Base-by-base conservation (phyloP, 768 basidiomycete genomes). In the Psilocybe cubensis region DNA sequence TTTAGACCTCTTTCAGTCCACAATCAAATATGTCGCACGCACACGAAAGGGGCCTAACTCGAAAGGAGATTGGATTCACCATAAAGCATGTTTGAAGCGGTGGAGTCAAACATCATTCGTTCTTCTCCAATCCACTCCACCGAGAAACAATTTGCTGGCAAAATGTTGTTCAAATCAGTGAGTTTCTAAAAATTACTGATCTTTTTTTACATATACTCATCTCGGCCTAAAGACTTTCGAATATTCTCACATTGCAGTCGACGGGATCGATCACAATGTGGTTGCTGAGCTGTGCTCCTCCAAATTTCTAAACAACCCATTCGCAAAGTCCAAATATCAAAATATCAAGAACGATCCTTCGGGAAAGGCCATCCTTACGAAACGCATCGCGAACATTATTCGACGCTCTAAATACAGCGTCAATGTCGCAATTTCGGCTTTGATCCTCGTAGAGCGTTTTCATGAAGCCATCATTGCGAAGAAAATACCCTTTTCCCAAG, bases 201-300 rank as follows among this genome's bases (percentile, higher is more conserved):
- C 3, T 35, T 25, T 44, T 44, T 57, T 48, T 33, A 43, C 45
- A 35, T 28, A 51, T 23, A n/a, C 18, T 50, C 28, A 49, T 33
- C 43, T n/a, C 20, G 23, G 42, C 10, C 41, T 51, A 42, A 35
- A 59, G 58, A 42, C 50, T 23, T 62, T 54, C 20, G 59, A 65
- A 27, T 62, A 62, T 33, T 62, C 64, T 31, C 51, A 58, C 43
- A 29, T 60, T 21, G 42, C 43, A 9, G 33, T 46, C 4, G 52
- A 54, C 17, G 61, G 64, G 12, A 45, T 65, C 51, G 61, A 62
- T 40, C 63, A 62, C 50, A 53, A 48, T 20, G 29, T 62, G 18
- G 57, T 65, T 48, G 46, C 63, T 10, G 47, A 62, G 42, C 54
- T 62, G 35, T 57, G 58, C 42, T 59, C 60, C 9, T 52, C 31